Conservation (phyloP, 176 grass and related monocot genomes). For the bread wheat (Triticum aestivum) region IWGSC_CS_RefSeq_v2.1 NC_057803.1:467382042-467382541, state of each 20-base stretch:
- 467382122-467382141: neutral
- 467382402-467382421: neutral
- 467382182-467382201: neutral
- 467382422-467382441: neutral
- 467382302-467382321: neutral
- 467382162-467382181: neutral
- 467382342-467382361: neutral
- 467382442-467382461: neutral
- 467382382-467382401: neutral
- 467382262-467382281: neutral
- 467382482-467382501: too few relatives aligned
- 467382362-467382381: neutral
- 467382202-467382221: neutral
- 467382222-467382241: too few relatives aligned
- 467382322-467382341: neutral
- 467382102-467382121: slow-evolving; percentile 29
- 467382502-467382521: too few relatives aligned
- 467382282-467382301: neutral
- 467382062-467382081: slow-evolving; percentile 51
- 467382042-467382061: slow-evolving; percentile 41
- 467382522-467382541: too few relatives aligned
- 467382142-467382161: too few relatives aligned
- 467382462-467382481: too few relatives aligned
- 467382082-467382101: slow-evolving; percentile 59
- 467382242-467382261: too few relatives aligned